Base-by-base conservation (phyloP, 805 yeast species). In the Saccharomycopsis sp. region DNA sequence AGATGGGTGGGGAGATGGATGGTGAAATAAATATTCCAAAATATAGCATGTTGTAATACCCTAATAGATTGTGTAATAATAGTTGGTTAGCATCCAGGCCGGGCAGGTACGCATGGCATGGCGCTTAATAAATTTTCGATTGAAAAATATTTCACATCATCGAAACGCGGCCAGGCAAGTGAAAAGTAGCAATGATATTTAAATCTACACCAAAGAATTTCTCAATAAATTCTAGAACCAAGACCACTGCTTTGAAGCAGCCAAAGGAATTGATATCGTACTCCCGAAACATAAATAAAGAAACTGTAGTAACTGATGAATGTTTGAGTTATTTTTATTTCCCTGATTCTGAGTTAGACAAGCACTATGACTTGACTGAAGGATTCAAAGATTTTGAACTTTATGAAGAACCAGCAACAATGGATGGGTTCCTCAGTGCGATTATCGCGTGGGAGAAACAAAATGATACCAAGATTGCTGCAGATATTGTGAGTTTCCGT, bases 261-360 rank as follows among this genome's bases (percentile, higher is more conserved):
- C 97, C 98, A 2, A 82, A 81, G 52, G 96, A 93, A 61, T 53
- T 90, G 2, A 68, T 75, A n/a, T 60, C 75, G 3, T 90, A 68
- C 58, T 77, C 90, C 1, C 66, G 87, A 45, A 76, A 74, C 22
- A 62, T 63, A n/a, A 74, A 78, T 4, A 79, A 78, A 19, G 75
- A 70, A 19, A 56, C 63, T 24, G 58, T 63, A 3, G 62, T 75
- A 7, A 80, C 78, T 52, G 75, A 75, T 43, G 61, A 76, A 0
- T 70, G 74, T 3, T 61, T 86, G 41, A 65, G 72, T n/a, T 87
- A 85, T 62, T 89, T 71, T 65, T 93, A 87, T 59, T 68, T 90
- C 24, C 94, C 96, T 13, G 88, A 85, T 57, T 61, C 78, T 3
- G 76, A 74, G 36, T 57, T 84, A n/a, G 77, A 79, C n/a, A 73